Evolutionary conservation across 2,329 filamentous ascomycete species (phyloP).

Genomic region (Dactylonectria estremocensis): DNA sequence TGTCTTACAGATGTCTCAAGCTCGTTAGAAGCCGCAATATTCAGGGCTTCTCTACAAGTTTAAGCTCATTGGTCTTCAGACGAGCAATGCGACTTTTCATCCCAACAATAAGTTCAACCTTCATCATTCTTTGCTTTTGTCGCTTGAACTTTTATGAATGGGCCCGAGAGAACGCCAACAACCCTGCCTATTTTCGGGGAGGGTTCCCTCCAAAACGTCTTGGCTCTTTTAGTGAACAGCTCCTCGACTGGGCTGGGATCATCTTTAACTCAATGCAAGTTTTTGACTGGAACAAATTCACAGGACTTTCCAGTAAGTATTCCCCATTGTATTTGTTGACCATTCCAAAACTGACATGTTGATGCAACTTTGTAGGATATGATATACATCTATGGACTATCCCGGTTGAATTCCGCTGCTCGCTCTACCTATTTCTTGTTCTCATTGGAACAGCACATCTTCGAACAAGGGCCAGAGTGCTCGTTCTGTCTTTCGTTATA

Average conservation of each 20-base stretch:
- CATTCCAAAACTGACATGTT: too few relatives aligned
- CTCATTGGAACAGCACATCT: conserved; percentile 66
- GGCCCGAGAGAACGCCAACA: conserved; percentile 62
- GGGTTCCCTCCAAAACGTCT: too few relatives aligned
- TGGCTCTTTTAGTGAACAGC: too few relatives aligned
- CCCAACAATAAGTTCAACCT: conserved; percentile 65
- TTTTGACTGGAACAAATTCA: too few relatives aligned
- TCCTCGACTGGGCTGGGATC: too few relatives aligned
- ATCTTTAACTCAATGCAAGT: too few relatives aligned
- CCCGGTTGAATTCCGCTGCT: conserved; percentile 72
- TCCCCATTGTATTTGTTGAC: background rate
- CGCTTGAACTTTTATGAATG: conserved; percentile 64
- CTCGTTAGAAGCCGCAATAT: conserved; percentile 56
- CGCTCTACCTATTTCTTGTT: conserved; percentile 69
- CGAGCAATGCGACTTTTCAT: conserved; percentile 68
- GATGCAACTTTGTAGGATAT: conserved; percentile 50
- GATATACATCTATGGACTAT: conserved; percentile 77
- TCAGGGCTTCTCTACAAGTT: conserved; percentile 59
- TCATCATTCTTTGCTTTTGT: conserved; percentile 56
- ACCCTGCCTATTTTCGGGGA: conserved; percentile 56
- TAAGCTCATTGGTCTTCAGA: conserved; percentile 67
- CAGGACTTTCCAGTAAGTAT: too few relatives aligned
- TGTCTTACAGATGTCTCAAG: conserved; percentile 68
- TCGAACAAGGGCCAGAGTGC: conserved; percentile 58
- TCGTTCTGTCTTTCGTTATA: conserved; percentile 58